Evolutionary conservation across 1,284 basidiomycete genomes (phyloP), one percentile per base, ranked within the genome.

Genomic region (Marasmius sp.): DNA sequence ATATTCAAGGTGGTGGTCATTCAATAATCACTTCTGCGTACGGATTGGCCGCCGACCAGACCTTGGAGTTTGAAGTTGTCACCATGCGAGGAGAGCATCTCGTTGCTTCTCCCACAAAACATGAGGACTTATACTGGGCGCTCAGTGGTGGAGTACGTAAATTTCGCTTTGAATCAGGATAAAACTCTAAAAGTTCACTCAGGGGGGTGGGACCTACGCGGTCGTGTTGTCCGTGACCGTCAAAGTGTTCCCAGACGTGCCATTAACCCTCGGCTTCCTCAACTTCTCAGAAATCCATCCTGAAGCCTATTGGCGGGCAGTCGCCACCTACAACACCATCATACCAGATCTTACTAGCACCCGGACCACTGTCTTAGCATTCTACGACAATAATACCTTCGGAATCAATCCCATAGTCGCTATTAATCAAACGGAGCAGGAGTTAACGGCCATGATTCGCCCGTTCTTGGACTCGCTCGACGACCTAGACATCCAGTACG

Each of bases 231-330:
- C 41, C 36, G 56, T 58, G 6, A 49, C 47, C 3, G 34, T 58
- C 27, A 58, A 49, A 37, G 45, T 43, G 11, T 56, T 62, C 37
- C 61, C 59, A 47, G 67, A 68, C 37, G 22, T 57, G 8, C 67
- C 65, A 12, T n/a, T 65, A 1, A 62, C 55, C 2, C 38, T 57
- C 10, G 65, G 62, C 1, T 33, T 39, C 2, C 12, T 65, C 34
- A 53, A 56, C 38, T 67, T 65, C 56, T 61, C 60, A 7, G 59
- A 59, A 2, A 53, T 61, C 16, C 50, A 48, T 11, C n/a, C 62
- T 3, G 66, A 65, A 7, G 57, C 45, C n/a, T 66, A 57, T 37
- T 67, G 65, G 63, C 34, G 56, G 22, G 66, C 58, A 8, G 59
- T 67, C 58, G 52, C 57, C 6, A 60, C 65, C 4, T 67, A 61